Base-by-base conservation (phyloP, 2,329 filamentous ascomycete genomes). In the Talaromyces amestolkiae region DNA sequence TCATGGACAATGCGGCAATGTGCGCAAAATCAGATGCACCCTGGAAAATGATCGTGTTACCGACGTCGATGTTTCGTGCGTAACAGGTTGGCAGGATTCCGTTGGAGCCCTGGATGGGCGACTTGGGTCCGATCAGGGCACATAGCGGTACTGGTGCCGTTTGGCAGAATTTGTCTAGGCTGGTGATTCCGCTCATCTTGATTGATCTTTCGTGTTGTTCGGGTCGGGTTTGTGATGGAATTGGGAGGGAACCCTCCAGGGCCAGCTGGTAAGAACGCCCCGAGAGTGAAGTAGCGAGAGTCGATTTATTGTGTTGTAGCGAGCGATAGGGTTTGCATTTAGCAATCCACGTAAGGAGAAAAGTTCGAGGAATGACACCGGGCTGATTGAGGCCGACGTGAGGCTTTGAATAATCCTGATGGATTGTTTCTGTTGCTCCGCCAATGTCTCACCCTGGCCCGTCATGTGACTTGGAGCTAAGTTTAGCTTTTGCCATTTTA, bases 1-100 rank as follows among this genome's bases (percentile, higher is more conserved):
- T 96, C 94, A 99, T 97, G 72, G 89, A 83, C 66, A 99, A 83
- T 15, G 94, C 92, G 65, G 91, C 82, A 70, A 99, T 98, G 79
- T 99, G 95, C 81, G 95, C 91, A 75, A 94, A 93, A 68, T 91
- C 92, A 24, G 93, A 89, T 33, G 93, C 95, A 75, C 89, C 92
- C 80, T 98, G 89, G 77, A 99, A 99, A 75, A 99, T 99, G 81
- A 98, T 94, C 47, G 95, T 99, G 81, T 99, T 99, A 71, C 93
- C 95, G 70, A 98, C 80, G 79, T 97, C 93, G 78, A 99, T 94
- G 73, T 95, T 96, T 66, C 95, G 89, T 66, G 95, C 91, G 81
- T 94, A 98, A 83, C 95, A 99, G 74, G 89, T 87, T 65, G 95
- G 88, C 77, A 97, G 90, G 70, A 97, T 95, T 71, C 93, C 91